Evolutionary conservation across 1,139 yeast genomes (phyloP), one percentile per base, ranked within the genome.

Genomic region (Debaryomyces subglobosus): DNA sequence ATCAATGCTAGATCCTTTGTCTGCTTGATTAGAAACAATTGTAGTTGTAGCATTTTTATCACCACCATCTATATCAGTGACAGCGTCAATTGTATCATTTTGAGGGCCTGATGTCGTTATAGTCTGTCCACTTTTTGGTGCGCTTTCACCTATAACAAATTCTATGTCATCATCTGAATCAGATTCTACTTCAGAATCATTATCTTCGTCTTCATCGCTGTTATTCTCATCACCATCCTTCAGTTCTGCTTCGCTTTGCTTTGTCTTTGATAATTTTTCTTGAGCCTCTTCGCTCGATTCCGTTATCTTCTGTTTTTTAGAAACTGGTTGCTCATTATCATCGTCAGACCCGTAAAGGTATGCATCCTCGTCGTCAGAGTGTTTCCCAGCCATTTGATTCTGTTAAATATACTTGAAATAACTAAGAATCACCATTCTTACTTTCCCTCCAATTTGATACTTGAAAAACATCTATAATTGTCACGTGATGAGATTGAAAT

Each of bases 281-380:
- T 56, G 60, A 5, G 53, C 57, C n/a, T 49, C 62, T 7, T 54
- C 57, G 1, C 57, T 54, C 12, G 50, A 53, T 21, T 38, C 45
- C 33, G 55, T 51, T 32, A 51, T 48, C 54, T 54, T 61, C 53
- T 55, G 63, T 46, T 55, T 58, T 58, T 64, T 61, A 53, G 52
- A 46, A 39, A 48, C 51, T 21, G 58, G 60, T 50, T 50, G 60
- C n/a, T 63, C 70, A 36, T 65, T 70, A 10, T 77, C 82, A 48
- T 77, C 82, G 48, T 85, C 94, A 2, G 88, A 81, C 3, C 96
- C 96, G 62, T 90, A 90, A 49, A 90, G 80, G 65, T 84, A 90
- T 45, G 86, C 94, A 63, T 90, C 96, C 57, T 89, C 96, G 53
- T 88, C 94, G 51, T 86, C 92, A 36, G 67, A 59, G 44, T 56